phyloP scores from a whole-genome alignment of 805 yeast species.

The Metschnikowia bowlesiae region DNA sequence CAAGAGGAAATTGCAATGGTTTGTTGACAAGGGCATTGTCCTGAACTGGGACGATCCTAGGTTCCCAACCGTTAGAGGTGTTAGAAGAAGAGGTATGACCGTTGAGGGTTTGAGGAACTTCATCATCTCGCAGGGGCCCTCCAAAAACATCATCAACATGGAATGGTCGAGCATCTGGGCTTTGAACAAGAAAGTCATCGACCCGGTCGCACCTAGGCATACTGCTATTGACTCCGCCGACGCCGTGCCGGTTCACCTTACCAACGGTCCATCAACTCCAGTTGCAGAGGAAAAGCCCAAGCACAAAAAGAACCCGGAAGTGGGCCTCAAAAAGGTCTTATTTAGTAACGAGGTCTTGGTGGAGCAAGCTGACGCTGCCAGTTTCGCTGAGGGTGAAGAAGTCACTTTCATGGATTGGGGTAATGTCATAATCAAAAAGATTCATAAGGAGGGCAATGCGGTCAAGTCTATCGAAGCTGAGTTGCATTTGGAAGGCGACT shows the following conservation, averaged over 20 bases:
- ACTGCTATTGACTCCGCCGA: conserved; percentile 67
- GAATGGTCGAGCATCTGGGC: conserved; percentile 99
- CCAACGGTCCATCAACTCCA: conserved; percentile 64
- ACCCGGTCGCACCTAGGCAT: conserved; percentile 94
- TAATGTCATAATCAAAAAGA: conserved; percentile 73
- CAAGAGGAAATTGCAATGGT: conserved; percentile 98
- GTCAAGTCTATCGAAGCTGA: conserved; percentile 68
- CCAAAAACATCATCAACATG: conserved; percentile 90
- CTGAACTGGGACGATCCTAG: conserved; percentile 98
- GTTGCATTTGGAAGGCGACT: conserved; percentile 90
- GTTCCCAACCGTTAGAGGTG: conserved; percentile 99
- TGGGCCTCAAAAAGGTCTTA: conserved; percentile 79
- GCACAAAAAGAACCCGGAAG: conserved; percentile 91
- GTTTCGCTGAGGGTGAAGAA: conserved; percentile 75
- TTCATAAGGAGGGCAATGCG: conserved; percentile 55
- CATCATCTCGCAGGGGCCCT: conserved; percentile 94
- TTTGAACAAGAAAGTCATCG: conserved; percentile 92
- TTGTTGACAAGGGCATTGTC: conserved; percentile 87
- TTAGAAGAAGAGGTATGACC: conserved; percentile 99
- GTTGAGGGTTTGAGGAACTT: conserved; percentile 96
- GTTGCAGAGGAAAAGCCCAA: conserved; percentile 73
- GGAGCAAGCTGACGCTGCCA: conserved; percentile 81
- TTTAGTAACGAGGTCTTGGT: conserved; percentile 60
- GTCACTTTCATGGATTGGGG: conserved; percentile 99
- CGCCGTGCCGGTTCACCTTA: conserved; percentile 65